A percentile compares a stretch with the other conserved stretches of the same genome.
Conservation (phyloP, 495 filamentous ascomycete species). For the Neurospora sublineolata region DNA sequence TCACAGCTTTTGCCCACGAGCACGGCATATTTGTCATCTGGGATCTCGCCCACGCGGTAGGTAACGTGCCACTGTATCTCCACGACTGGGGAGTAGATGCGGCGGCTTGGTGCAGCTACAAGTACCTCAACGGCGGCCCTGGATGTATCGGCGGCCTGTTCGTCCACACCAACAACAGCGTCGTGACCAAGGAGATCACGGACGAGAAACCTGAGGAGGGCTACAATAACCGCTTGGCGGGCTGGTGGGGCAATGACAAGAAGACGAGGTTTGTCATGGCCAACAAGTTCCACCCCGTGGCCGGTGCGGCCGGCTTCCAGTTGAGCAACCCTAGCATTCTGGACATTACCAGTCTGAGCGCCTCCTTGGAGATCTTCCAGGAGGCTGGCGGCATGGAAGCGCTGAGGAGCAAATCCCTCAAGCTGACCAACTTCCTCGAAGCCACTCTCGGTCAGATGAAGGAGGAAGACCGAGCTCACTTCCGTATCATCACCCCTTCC, state of each 20-base stretch:
- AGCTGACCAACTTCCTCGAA: conserved; percentile 73
- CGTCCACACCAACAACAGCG: conserved; percentile 66
- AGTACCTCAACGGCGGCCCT: conserved; percentile 88
- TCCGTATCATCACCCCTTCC: conserved; percentile 69
- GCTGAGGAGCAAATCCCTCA: conserved; percentile 63
- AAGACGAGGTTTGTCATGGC: conserved; percentile 66
- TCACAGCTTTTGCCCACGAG: conserved; percentile 68
- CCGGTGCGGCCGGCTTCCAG: conserved; percentile 59
- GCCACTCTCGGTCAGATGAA: conserved; percentile 42
- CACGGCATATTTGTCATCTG: conserved; percentile 75
- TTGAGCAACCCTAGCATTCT: conserved; percentile 56
- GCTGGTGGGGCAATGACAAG: conserved; percentile 87
- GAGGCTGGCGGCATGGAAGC: conserved; percentile 54
- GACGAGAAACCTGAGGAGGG: conserved; percentile 27
- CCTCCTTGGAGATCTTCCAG: conserved; percentile 69
- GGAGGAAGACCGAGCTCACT: conserved; percentile 40
- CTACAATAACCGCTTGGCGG: conserved; percentile 51
- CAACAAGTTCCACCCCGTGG: conserved; percentile 62
- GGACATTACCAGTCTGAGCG: conserved; percentile 57
- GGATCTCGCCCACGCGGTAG: conserved; percentile 92
- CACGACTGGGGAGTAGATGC: conserved; percentile 96
- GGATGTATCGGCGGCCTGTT: conserved; percentile 81
- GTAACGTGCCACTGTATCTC: conserved; percentile 73
- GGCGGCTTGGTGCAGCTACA: conserved; percentile 95
- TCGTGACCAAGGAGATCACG: conserved; percentile 30